Evolutionary conservation across 1,139 yeast genomes (phyloP), one percentile per base, ranked within the genome.

Genomic region (Protomyces inundatus): DNA sequence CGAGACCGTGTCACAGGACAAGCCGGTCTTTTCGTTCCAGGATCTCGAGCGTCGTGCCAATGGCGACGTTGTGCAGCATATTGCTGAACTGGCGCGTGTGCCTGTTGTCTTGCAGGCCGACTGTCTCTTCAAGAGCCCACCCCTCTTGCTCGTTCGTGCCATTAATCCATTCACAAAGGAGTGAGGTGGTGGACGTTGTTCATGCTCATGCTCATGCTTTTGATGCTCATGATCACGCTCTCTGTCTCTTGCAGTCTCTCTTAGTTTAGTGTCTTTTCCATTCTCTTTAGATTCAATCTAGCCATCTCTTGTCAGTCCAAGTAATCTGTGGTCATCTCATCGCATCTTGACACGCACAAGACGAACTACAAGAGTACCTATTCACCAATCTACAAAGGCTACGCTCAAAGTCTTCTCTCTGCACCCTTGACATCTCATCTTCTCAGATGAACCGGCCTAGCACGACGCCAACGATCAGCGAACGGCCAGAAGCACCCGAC

Each of bases 61-160:
- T 35, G 68, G 68, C 32, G 65, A 54, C 14, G 61, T 69, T 68
- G 82, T 93, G 64, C 98, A 93, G 77, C 96, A 89, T 72, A 85
- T 93, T 63, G 80, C 82, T 67, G 95, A 89, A 71, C 78, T 91
- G 71, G 81, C 81, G 61, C 86, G 84, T 71, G 88, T 93, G 56
- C 98, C 98, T 14, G 85, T 93, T 30, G 79, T 93, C 67, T 79
- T 93, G 67, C 82, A 97, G 70, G 95, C 97, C 0, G 98, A 91
- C 74, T 84, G 90, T 64, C 97, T 97, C 61, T 90, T 89, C 91
- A 76, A 74, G 56, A 90, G 95, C 0, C 80, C 93, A 66, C 98
- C 98, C 14, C 91, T 98, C 74, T 81, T 93, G 72, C 89, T 97
- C 3, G 97, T 93, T 10, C 84, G 97, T 71, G 87, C 93, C n/a